Conservation (phyloP, 1,284 basidiomycete species). For the Salmacisia buchloeana region DNA sequence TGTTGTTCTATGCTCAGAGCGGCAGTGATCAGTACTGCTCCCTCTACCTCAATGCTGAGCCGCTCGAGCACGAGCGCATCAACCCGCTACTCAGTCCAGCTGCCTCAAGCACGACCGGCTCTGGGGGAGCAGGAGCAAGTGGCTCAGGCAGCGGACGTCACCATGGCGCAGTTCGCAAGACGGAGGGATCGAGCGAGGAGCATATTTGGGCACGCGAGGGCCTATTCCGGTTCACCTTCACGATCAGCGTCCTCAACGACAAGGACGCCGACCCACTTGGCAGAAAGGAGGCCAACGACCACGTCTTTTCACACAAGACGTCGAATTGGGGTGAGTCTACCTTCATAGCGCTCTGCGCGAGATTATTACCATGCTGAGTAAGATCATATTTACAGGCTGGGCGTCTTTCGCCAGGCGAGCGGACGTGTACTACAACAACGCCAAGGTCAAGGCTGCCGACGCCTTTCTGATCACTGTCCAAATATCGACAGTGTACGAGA, state of each 20-base stretch:
- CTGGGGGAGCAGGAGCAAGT: conserved; percentile 11
- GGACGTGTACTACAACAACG: conserved; percentile 63
- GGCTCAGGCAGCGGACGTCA: neutral
- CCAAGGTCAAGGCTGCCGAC: conserved; percentile 58
- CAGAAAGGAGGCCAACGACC: conserved; percentile 73
- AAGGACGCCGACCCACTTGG: neutral
- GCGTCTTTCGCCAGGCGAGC: conserved; percentile 71
- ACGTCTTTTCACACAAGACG: conserved; percentile 72
- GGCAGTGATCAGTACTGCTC: conserved; percentile 38
- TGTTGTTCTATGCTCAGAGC: conserved; percentile 42
- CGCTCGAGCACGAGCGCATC: conserved; percentile 26
- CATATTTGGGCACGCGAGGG: conserved; percentile 76
- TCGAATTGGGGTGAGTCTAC: conserved; percentile 48
- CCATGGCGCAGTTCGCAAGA: neutral
- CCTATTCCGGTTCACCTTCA: conserved; percentile 75
- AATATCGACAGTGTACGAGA: conserved; percentile 64
- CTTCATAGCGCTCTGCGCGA: neutral
- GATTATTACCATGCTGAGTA: neutral
- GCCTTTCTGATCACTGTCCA: conserved; percentile 71
- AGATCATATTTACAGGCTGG: conserved; percentile 14
- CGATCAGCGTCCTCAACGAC: conserved; percentile 58
- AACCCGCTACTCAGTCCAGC: conserved; percentile 11
- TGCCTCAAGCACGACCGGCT: conserved; percentile 10
- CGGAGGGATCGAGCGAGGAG: conserved; percentile 46
- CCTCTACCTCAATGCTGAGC: conserved; percentile 43